Evolutionary conservation across 805 yeast species (phyloP), one percentile per base, ranked within the genome.

Genomic region (Candida chauliodis): DNA sequence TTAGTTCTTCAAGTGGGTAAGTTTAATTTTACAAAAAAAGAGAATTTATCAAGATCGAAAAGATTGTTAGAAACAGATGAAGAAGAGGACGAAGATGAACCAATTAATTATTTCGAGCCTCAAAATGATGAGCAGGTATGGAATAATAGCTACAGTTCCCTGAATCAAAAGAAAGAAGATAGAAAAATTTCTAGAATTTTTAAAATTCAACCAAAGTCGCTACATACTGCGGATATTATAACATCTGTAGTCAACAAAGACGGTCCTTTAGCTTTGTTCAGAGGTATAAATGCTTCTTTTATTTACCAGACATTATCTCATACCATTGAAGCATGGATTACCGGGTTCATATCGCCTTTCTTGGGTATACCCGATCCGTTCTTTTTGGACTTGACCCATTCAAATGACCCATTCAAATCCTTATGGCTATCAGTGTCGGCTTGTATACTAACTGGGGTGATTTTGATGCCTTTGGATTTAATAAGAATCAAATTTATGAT

Each of bases 271-370:
- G 88, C 89, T 3, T 58, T 82, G 8, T 79, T 86, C 69, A 72
- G 86, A 51, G 87, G 89, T 8, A 73, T 80, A 28, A 83, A 85
- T 54, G 83, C 95, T 2, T 73, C 95, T 0, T 91, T 89, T 51
- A 69, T 93, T 14, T 74, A 84, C 54, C 82, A 76, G 38, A 84
- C 95, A 0, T 66, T 88, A 14, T 76, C 82, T 2, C 77, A 79
- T 34, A 84, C 95, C 0, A 63, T 89, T 32, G 91, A 86, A 53
- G 87, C 96, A 1, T 90, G 98, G 97, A 70, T 89, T 34, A 84
- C 95, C 0, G 96, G 96, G 3, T 77, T 90, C 45, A 55, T 89
- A 6, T 81, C 96, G 4, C 93, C 96, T 2, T 63, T 86, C 32
- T 58, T 85, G 37, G 82, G 84, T 14, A 77, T 88, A 21, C 95